Conservation (phyloP, 2,329 filamentous ascomycete genomes). For the Balansia obtecta region DNA sequence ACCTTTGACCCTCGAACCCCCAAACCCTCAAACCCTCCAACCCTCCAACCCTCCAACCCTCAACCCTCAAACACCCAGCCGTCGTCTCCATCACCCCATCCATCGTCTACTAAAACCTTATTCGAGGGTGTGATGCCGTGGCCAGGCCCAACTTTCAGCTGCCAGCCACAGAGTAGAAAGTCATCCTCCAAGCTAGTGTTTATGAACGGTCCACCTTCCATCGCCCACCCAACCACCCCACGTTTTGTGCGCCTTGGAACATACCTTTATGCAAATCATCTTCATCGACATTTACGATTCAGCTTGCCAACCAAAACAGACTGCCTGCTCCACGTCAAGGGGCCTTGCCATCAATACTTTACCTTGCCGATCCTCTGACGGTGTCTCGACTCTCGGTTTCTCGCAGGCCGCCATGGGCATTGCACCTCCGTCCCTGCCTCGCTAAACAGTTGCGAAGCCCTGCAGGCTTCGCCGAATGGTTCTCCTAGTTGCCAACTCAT, state of each 20-base stretch:
- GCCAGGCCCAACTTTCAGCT: no score
- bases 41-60: no score
- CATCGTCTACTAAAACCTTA: no score
- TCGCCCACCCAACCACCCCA: no score
- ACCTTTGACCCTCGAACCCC: background rate
- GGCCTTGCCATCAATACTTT: background rate
- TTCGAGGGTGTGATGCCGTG: background rate
- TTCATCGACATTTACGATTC: background rate
- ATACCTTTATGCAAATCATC: background rate
- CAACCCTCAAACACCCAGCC: no score
- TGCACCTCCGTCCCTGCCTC: slow-evolving; percentile 17
- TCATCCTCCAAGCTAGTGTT: no score
- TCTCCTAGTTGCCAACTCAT: background rate
- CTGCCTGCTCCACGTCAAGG: background rate
- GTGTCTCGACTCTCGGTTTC: background rate
- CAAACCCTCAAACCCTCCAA: background rate
- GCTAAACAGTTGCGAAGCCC: slow-evolving; percentile 18
- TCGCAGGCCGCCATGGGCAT: slow-evolving; percentile 18
- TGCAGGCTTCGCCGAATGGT: slow-evolving; percentile 5
- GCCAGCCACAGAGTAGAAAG: no score
- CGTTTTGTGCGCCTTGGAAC: background rate
- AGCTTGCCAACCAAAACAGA: background rate
- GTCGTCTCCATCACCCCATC: no score
- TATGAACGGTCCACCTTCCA: no score
- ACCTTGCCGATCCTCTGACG: slow-evolving; percentile 1